Evolutionary conservation across 805 yeast genomes (phyloP).

Genomic region (Ogataea haglerorum): DNA sequence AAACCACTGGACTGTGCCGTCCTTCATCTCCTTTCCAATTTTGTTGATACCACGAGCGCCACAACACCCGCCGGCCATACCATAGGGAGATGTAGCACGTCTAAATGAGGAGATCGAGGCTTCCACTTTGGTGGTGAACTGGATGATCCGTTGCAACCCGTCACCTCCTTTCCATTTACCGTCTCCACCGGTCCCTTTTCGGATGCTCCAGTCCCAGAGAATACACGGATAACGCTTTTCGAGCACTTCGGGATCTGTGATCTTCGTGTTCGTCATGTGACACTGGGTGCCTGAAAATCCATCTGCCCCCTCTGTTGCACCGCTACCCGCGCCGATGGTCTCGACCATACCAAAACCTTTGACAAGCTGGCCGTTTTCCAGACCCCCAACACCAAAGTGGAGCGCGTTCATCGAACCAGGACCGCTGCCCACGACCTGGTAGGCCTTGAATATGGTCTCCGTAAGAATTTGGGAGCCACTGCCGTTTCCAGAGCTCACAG

Average conservation of each 20-base stretch:
- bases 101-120: slow-evolving; percentile 49
- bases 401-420: slow-evolving; percentile 90
- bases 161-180: slow-evolving; percentile 51
- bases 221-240: slow-evolving; percentile 52
- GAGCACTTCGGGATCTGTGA: slow-evolving; percentile 53
- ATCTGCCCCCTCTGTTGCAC: slow-evolving; percentile 37
- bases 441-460: slow-evolving; percentile 78
- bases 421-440: slow-evolving; percentile 80
- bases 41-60: slow-evolving; percentile 46
- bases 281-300: slow-evolving; percentile 52
- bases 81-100: slow-evolving; percentile 53
- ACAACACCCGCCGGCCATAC: slow-evolving; percentile 50
- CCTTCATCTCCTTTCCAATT: slow-evolving; percentile 9
- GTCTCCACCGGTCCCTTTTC: slow-evolving; percentile 47
- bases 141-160: slow-evolving; percentile 49
- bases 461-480: slow-evolving; percentile 87
- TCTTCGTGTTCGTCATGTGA: slow-evolving; percentile 32
- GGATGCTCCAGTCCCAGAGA: slow-evolving; percentile 43
- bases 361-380: slow-evolving; percentile 7
- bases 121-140: slow-evolving; percentile 40
- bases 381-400: slow-evolving; percentile 57
- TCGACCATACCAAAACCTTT: slow-evolving; percentile 52
- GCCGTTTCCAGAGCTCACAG: slow-evolving; percentile 45
- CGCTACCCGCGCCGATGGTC: slow-evolving; percentile 55
- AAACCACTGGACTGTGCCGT: slow-evolving; percentile 10